Base-by-base conservation (phyloP, 2,329 filamentous ascomycete species). In the Lecanosticta acicola region DNA sequence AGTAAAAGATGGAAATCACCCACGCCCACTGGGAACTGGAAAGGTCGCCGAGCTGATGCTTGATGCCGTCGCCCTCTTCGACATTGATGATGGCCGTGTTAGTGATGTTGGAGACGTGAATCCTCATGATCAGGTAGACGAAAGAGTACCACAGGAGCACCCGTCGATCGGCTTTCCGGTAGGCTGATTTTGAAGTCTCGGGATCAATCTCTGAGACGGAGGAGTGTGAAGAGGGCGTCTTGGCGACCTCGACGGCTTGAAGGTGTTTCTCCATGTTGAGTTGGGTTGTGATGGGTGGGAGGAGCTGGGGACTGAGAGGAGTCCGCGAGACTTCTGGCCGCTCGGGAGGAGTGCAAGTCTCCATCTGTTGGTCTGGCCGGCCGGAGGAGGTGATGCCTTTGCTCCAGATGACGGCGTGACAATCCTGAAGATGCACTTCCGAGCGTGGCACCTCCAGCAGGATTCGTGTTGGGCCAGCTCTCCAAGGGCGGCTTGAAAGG, bases 21-120 rank as follows among this genome's bases (percentile, higher is more conserved):
- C 60, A 64, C 3, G 62, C 63, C 62, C 61, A 65, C 51, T 66
- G 59, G 17, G 51, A 47, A 10, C 53, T 58, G 3, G 57, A 56
- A 8, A 66, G 53, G 18, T 59, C 57, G 1, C 64, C 62, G 3
- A 66, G 58, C 43, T 67, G 61, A 18, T 56, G 51, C 39, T 59
- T 59, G 45, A 66, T 66, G 4, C 57, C 62, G 24, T 54, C 55
- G 4, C 63, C 63, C 38, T 60, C 46, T 43, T 65, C 62, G 13
- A 64, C 47, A 41, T 67, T 65, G 49, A 67, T 61, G 42, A 66
- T 66, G 7, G 63, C 63, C 1, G 60, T 59, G 41, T 66, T 66
- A 10, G 60, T 62, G 37, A 66, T 63, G 45, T 65, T 63, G 48
- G 49, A 49, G 18, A 62, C 58, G 24, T 65, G 54, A 14, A 64